phyloP scores from a whole-genome alignment of 768 basidiomycete species.

The Pleurotus ostreatus region DNA sequence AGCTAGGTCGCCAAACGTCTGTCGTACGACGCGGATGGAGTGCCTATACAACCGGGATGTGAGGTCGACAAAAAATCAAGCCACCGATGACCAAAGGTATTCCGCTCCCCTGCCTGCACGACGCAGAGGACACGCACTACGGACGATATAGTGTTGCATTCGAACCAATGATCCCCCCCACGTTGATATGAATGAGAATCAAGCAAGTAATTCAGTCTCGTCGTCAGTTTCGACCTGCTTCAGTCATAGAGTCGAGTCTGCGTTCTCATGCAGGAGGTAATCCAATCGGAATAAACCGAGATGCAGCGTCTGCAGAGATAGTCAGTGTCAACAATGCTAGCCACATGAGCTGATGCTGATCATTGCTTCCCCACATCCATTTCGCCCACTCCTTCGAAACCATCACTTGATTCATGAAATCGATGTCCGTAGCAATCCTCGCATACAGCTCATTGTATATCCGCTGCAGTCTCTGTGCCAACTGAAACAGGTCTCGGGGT shows the following conservation, averaged over 20 bases:
- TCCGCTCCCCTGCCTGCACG: slow-evolving; percentile 84
- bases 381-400: slow-evolving; percentile 71
- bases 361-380: slow-evolving; percentile 80
- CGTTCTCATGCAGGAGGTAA: slow-evolving; percentile 73
- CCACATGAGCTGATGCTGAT: neutral
- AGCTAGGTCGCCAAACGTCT: slow-evolving; percentile 70
- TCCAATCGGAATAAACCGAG: slow-evolving; percentile 93
- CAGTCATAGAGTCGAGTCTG: slow-evolving; percentile 37
- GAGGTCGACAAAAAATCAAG: slow-evolving; percentile 52
- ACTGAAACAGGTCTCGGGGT: slow-evolving; percentile 65
- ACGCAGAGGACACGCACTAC: slow-evolving; percentile 72
- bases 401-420: slow-evolving; percentile 82
- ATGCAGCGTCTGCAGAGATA: slow-evolving; percentile 61
- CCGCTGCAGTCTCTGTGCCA: slow-evolving; percentile 64
- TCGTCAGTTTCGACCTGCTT: slow-evolving; percentile 56
- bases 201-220: no score
- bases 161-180: slow-evolving; percentile 32
- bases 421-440: slow-evolving; percentile 70
- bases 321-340: neutral
- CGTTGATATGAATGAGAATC: no score
- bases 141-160: slow-evolving; percentile 95
- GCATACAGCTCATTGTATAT: slow-evolving; percentile 86
- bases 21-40: slow-evolving; percentile 68
- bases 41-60: slow-evolving; percentile 41
- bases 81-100: slow-evolving; percentile 90